phyloP scores from a whole-genome alignment of 1,284 basidiomycete species.

The Sporisorium exsertum region DNA sequence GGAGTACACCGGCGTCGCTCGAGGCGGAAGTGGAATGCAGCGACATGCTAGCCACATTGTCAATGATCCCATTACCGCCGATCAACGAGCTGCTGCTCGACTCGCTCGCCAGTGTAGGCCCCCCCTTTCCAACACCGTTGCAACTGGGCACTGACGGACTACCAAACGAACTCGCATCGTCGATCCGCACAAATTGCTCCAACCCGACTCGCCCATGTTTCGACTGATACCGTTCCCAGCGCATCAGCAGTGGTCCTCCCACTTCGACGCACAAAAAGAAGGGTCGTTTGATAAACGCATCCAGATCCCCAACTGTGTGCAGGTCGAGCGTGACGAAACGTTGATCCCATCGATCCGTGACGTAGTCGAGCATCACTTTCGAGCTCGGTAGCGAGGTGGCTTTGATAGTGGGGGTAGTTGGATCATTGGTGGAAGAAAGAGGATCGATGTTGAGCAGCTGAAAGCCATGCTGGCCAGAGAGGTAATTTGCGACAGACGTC shows the following conservation, averaged over 20 bases:
- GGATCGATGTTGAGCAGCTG: constrained; percentile 4
- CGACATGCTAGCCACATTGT: constrained; percentile 12
- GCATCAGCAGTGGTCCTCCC: constrained; percentile 81
- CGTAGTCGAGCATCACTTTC: constrained; percentile 77
- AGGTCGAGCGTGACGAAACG: constrained; percentile 86
- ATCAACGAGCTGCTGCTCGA: constrained; percentile 25
- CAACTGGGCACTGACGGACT: neutral
- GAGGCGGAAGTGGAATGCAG: neutral
- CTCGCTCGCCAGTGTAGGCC: constrained; percentile 12
- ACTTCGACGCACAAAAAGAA: constrained; percentile 88
- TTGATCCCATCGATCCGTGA: constrained; percentile 83
- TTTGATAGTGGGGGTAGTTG: neutral
- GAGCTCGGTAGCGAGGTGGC: constrained; percentile 57
- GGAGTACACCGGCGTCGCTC: too few relatives aligned
- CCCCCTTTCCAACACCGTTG: constrained; percentile 6
- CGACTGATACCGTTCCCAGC: constrained; percentile 45
- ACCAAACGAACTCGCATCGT: constrained; percentile 50
- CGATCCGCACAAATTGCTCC: constrained; percentile 60
- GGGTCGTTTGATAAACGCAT: constrained; percentile 85
- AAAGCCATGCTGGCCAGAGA: constrained; percentile 74
- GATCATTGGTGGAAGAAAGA: neutral
- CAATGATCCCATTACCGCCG: constrained; percentile 30
- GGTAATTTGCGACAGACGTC: constrained; percentile 79
- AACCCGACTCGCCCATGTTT: constrained; percentile 31
- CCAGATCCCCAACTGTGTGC: constrained; percentile 73